These are phyloP conservation scores for Aspergillus puulaauensis DNA, from an alignment of 2,329 filamentous ascomycete genomes.

Conservation along the genomic window DNA sequence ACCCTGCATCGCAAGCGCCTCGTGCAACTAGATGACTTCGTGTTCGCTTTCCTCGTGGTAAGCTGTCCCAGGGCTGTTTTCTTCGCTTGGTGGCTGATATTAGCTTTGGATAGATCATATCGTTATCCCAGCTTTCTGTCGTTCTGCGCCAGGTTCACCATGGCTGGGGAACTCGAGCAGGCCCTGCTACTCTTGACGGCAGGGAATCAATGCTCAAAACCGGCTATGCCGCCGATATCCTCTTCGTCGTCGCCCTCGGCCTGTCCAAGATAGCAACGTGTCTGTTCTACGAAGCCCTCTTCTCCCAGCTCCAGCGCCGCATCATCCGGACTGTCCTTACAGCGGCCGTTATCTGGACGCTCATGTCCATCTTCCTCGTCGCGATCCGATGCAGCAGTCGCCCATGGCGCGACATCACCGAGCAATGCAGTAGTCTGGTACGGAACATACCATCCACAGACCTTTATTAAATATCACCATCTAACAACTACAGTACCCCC, in stretches of 20 bases:
- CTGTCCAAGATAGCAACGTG: constrained; percentile 41
- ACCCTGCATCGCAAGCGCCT: constrained; percentile 34
- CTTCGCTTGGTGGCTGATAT: background rate
- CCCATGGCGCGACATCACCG: constrained; percentile 36
- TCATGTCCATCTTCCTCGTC: constrained; percentile 38
- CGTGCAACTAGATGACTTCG: constrained; percentile 36
- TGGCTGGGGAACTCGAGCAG: constrained; percentile 40
- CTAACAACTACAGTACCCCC: constrained; percentile 27
- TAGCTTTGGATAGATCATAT: constrained; percentile 27
- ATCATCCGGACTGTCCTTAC: constrained; percentile 26
- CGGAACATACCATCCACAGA: background rate
- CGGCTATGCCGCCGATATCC: constrained; percentile 40
- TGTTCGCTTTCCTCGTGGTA: constrained; percentile 33
- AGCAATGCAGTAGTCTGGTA: constrained; percentile 34
- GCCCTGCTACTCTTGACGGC: constrained; percentile 20
- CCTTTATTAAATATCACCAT: background rate
- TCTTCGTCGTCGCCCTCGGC: constrained; percentile 42
- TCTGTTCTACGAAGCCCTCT: constrained; percentile 22
- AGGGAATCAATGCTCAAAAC: constrained; percentile 35
- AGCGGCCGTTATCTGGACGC: constrained; percentile 29
- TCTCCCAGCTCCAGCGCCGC: constrained; percentile 12
- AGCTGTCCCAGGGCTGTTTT: background rate
- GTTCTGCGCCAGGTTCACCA: constrained; percentile 38
- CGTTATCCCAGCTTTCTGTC: constrained; percentile 37
- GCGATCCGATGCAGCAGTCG: constrained; percentile 35